These are phyloP conservation scores for Sergeia podlipaevii DNA, from an alignment of 208 protist species.

Conservation along the genomic window DNA sequence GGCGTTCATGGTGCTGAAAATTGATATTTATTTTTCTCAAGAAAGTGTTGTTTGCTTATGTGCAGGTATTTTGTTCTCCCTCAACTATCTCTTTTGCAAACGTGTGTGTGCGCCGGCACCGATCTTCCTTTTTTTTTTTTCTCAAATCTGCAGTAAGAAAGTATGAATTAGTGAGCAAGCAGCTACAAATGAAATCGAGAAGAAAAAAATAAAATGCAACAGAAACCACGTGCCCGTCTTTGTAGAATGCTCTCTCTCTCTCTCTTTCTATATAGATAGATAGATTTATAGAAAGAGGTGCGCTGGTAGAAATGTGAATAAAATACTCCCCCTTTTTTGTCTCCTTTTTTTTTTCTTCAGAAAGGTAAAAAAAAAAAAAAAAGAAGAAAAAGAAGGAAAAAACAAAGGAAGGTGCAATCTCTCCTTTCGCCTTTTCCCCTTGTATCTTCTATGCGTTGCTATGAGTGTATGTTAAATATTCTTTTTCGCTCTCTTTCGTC, in stretches of 20 bases:
- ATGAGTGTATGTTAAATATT: too few relatives aligned
- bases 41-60: too few relatives aligned
- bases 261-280: too few relatives aligned
- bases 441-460: too few relatives aligned
- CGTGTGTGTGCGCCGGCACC: not conserved
- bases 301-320: too few relatives aligned
- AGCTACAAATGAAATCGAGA: not conserved
- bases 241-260: too few relatives aligned
- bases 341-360: not conserved
- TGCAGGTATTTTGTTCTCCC: not conserved
- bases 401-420: not conserved
- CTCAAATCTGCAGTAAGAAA: too few relatives aligned
- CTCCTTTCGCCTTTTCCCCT: not conserved
- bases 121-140: too few relatives aligned
- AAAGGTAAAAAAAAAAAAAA: not conserved
- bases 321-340: too few relatives aligned
- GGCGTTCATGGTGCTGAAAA: constrained; percentile 29
- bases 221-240: too few relatives aligned
- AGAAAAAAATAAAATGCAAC: constrained; percentile 14
- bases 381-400: constrained; percentile 2
- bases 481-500: too few relatives aligned
- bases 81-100: not conserved
- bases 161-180: constrained; percentile 8
- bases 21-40: not conserved
- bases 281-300: too few relatives aligned